These are phyloP conservation scores for Boletellus sp. DNA, from an alignment of 768 basidiomycete genomes.

Conservation along the genomic window DNA sequence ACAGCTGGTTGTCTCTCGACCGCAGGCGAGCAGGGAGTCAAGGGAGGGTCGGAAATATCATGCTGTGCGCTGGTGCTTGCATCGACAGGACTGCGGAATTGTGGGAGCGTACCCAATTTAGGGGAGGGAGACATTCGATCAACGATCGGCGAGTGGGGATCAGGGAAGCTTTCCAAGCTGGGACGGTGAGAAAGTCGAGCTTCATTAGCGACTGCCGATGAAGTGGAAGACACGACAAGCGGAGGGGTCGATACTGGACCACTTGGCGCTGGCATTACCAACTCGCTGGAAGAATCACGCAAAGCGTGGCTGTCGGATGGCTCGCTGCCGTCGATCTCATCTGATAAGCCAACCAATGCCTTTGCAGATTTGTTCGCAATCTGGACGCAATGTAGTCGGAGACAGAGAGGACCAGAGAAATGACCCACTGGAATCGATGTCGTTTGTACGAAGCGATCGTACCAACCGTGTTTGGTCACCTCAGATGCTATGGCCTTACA, in stretches of 20 bases:
- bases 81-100: background rate
- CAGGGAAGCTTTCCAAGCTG: background rate
- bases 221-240: background rate
- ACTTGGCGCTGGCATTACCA: background rate
- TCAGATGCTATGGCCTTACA: slow-evolving; percentile 46
- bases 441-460: slow-evolving; percentile 41
- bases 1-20: background rate
- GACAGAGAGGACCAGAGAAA: background rate
- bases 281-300: background rate
- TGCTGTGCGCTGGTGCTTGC: background rate
- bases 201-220: background rate
- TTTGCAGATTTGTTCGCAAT: slow-evolving; percentile 15
- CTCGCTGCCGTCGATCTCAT: slow-evolving; percentile 6
- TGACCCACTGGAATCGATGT: slow-evolving; percentile 24
- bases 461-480: slow-evolving; percentile 54
- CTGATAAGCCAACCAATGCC: slow-evolving; percentile 10
- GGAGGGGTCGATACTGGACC: background rate
- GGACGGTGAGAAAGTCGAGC: background rate
- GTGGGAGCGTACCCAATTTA: background rate
- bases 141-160: background rate
- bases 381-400: slow-evolving; percentile 9
- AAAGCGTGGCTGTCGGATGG: background rate
- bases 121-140: background rate
- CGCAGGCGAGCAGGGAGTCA: background rate
- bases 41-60: background rate